Evolutionary conservation across 2,329 filamentous ascomycete species (phyloP), one percentile per base, ranked within the genome.

Genomic region (Ophiostoma sp.): DNA sequence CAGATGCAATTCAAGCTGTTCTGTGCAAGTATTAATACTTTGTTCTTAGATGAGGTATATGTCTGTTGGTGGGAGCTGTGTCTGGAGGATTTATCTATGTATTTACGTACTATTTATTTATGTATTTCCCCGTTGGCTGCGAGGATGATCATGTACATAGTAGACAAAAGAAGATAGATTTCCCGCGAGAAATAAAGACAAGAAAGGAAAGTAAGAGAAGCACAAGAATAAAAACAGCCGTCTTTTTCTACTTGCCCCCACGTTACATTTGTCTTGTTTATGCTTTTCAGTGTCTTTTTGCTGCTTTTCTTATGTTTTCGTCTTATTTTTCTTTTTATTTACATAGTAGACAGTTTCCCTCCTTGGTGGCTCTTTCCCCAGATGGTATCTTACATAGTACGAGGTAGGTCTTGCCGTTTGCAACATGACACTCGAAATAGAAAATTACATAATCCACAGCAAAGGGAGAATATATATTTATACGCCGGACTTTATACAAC

Each of bases 171-270:
- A 57, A 57, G 52, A 57, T 57, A 10, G 6, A 57, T 27, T 57
- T 57, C 52, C 52, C n/a, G 23, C 52, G 52, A 11, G 23, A 27
- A 57, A 48, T 5, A 48, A 57, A 57, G 23, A 57, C 7, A 27
- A 27, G 23, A 57, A 13, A 57, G 13, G 8, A 31, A 27, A 13
- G n/a, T 10, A 27, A 57, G 6, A 57, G 52, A 23, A 15, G 11
- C 10, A 27, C 8, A 54, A 27, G 15, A 54, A 15, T 5, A 27
- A 54, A 3, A 11, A 54, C 6, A 54, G 8, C 52, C 3, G 23
- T 15, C 7, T 57, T 57, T 57, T 57, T 57, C 52, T 27, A 57
- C 52, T 57, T 57, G n/a, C 52, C 52, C 48, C 52, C 52, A 31
- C 27, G 52, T 23, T 57, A 6, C 52, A 57, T 57, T 7, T 27